Percentiles rank a stretch among this genome's conserved stretches.
phyloP scores from a whole-genome alignment of 106 monocot genomes.

The Alisma plantagoaquatica region DNA sequence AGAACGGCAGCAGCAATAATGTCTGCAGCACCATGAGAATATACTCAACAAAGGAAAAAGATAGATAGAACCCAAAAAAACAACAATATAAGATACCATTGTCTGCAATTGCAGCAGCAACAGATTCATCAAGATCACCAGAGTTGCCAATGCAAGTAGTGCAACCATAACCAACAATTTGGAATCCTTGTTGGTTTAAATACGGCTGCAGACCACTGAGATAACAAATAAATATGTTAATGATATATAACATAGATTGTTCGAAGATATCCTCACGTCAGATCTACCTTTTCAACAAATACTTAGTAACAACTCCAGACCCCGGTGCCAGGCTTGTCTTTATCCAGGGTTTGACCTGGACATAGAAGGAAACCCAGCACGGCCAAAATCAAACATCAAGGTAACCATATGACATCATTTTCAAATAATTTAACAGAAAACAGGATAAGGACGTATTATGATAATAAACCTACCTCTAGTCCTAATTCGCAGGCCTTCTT shows the following conservation, averaged over 20 bases:
- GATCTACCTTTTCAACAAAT: slow-evolving; percentile 47
- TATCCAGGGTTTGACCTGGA: slow-evolving; percentile 74
- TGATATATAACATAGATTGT: not conserved
- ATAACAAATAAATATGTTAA: not conserved
- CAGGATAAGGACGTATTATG: not conserved
- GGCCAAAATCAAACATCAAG: not conserved
- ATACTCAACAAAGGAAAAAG: not conserved
- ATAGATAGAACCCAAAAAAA: not conserved
- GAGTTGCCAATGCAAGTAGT: slow-evolving; percentile 76
- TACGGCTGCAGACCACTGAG: slow-evolving; percentile 56
- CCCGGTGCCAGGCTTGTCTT: slow-evolving; percentile 87
- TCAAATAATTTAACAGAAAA: not conserved
- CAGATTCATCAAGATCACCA: slow-evolving; percentile 60
- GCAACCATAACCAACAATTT: slow-evolving; percentile 68
- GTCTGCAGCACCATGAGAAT: slow-evolving; percentile 19
- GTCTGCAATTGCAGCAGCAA: slow-evolving; percentile 46
- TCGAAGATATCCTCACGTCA: not conserved
- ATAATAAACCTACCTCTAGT: slow-evolving; percentile 38
- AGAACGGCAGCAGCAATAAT: slow-evolving; percentile 80
- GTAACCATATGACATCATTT: not conserved
- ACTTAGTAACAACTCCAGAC: slow-evolving; percentile 86
- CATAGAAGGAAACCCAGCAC: too few relatives aligned
- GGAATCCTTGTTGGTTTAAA: slow-evolving; percentile 54
- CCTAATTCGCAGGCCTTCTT: slow-evolving; percentile 90
- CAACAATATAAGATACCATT: slow-evolving; percentile 30